These are phyloP conservation scores for Cercophora scortea DNA, from an alignment of 495 filamentous ascomycete species.

Conservation along the genomic window DNA sequence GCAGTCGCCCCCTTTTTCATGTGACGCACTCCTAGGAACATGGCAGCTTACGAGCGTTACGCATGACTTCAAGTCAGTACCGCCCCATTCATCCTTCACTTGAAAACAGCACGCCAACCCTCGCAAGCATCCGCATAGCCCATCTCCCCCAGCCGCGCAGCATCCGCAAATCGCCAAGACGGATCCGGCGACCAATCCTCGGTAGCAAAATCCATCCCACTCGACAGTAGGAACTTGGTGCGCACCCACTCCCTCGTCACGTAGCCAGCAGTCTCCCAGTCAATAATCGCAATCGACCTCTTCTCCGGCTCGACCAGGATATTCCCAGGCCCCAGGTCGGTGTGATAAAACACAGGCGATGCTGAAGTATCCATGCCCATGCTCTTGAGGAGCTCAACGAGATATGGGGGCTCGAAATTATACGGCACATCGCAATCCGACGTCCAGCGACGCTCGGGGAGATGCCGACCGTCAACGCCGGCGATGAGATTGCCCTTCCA, in stretches of 20 bases:
- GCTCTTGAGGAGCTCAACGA: neutral
- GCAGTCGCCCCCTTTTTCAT: too few species aligned
- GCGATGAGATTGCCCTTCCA: conserved; percentile 2
- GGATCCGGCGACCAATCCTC: neutral
- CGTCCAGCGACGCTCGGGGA: neutral
- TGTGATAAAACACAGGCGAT: conserved; percentile 6
- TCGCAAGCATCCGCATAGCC: neutral
- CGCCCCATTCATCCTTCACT: neutral
- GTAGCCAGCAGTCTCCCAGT: conserved; percentile 10
- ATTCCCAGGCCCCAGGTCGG: conserved; percentile 7
- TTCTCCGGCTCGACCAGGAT: conserved; percentile 5
- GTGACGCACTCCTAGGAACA: too few species aligned
- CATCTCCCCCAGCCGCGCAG: neutral
- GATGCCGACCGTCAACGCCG: conserved; percentile 4
- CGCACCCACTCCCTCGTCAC: conserved; percentile 10
- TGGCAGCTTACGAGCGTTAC: too few species aligned
- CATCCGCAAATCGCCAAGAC: conserved; percentile 4
- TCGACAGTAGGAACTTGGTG: conserved; percentile 8
- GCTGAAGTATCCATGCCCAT: conserved; percentile 10
- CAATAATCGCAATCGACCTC: conserved; percentile 3
- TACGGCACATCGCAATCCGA: neutral
- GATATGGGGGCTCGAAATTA: neutral
- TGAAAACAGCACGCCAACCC: neutral
- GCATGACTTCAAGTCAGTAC: too few species aligned
- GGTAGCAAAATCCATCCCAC: conserved; percentile 5